Evolutionary conservation across 495 filamentous ascomycete species (phyloP), one percentile per base, ranked within the genome.

Genomic region (Halenospora varia): DNA sequence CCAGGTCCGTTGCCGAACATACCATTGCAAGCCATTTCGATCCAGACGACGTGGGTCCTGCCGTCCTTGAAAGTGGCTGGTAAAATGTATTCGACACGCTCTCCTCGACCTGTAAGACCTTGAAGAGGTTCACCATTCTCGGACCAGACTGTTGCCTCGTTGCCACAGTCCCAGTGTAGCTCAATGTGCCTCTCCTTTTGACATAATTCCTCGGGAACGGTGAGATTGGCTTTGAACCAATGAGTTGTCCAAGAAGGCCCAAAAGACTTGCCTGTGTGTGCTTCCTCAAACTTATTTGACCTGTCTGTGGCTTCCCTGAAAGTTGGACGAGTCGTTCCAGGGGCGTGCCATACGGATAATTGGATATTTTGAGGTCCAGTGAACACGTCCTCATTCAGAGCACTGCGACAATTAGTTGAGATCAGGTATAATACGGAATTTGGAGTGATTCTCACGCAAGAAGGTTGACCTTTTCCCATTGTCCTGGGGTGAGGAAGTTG

Each of bases 221-320:
- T 89, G 55, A 98, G 73, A 40, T 83, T 74, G 53, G 96, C 82
- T 42, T 84, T 87, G 79, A 97, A 94, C 94, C 94, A 98, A 71
- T 97, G 93, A n/a, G 94, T 98, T 0, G 90, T 90, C 94, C 94
- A 98, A 45, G 91, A 92, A 10, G 94, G 94, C 2, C 94, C 94
- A 63, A 97, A 97, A 11, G 76, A 82, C 55, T 85, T 78, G 29
- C 93, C 92, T 51, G 90, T 84, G 15, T 77, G 75, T 1, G 93
- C 88, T n/a, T 81, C 74, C 23, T 78, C 77, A 73, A 95, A 98
- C 39, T 88, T 77, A 56, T 92, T 84, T 19, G 83, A 86, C 29
- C 85, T n/a, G n/a, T n/a, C n/a, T n/a, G n/a, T 87, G 17, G 93
- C 94, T 39, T 97, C 91, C 54, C 92, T 70, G 73, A 98, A 98